These are phyloP conservation scores for Ogataea paradorogensis DNA, from an alignment of 805 yeast species.

Conservation along the genomic window DNA sequence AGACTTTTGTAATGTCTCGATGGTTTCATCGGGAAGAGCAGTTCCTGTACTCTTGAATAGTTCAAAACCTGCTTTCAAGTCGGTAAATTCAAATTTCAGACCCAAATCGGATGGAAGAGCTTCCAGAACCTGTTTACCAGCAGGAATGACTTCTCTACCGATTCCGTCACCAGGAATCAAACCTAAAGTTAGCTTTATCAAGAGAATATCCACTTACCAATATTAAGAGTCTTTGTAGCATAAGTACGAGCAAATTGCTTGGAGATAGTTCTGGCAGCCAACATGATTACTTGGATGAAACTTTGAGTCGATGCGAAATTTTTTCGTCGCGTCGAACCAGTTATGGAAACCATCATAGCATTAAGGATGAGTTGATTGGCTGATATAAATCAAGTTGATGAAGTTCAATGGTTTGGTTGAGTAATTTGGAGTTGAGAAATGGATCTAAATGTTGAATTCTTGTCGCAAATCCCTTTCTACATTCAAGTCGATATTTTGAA, in stretches of 20 bases:
- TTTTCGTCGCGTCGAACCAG: not conserved
- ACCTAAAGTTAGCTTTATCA: constrained; percentile 11
- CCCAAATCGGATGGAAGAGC: constrained; percentile 74
- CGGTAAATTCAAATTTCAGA: constrained; percentile 78
- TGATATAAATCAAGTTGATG: too few species aligned
- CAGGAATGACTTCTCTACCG: constrained; percentile 96
- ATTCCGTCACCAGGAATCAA: constrained; percentile 98
- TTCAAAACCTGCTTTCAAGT: constrained; percentile 92
- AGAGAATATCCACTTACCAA: constrained; percentile 35
- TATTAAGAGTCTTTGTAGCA: constrained; percentile 47
- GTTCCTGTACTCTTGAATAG: constrained; percentile 91
- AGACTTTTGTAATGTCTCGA: constrained; percentile 64
- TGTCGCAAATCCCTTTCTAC: too few species aligned
- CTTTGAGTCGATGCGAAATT: not conserved
- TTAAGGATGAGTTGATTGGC: too few species aligned
- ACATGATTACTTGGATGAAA: constrained; percentile 3
- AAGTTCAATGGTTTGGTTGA: too few species aligned
- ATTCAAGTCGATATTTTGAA: too few species aligned
- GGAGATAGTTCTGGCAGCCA: constrained; percentile 9
- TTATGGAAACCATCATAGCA: too few species aligned
- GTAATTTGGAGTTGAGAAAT: too few species aligned
- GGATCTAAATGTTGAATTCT: too few species aligned
- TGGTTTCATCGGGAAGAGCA: constrained; percentile 93
- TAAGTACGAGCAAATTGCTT: constrained; percentile 6
- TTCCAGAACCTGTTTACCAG: constrained; percentile 86